Evolutionary conservation across 2,329 filamentous ascomycete genomes (phyloP), one percentile per base, ranked within the genome.

Genomic region (Aspergillus sp.): DNA sequence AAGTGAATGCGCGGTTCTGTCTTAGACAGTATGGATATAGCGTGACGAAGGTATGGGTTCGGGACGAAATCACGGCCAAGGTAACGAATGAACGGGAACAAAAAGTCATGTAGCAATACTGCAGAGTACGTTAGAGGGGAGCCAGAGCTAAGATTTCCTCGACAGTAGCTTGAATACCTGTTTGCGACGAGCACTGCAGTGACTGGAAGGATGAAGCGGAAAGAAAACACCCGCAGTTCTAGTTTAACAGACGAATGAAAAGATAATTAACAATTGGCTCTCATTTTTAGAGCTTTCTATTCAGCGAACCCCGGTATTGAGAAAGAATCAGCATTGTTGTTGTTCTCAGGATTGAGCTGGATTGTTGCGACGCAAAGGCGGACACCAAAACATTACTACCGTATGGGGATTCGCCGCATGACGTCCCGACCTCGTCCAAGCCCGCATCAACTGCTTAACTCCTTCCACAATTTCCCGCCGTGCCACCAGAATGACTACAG

Each of bases 371-470:
- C 52, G 49, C 41, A 55, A 62, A 59, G 58, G 56, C 58, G 51
- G 66, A 65, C 54, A 59, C 58, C 58, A 63, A 63, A 65, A 64
- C 52, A 61, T 31, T 51, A 47, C 24, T 33, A 21, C 21, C 21
- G 21, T 43, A 47, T 55, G 58, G 54, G 27, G 27, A 31, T 50
- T 58, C 55, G 58, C 55, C 59, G 64, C 64, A 69, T 71, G 70
- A 72, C 70, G 70, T 70, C 44, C 64, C 58, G 56, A 54, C 50
- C 46, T 55, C 31, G 50, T 37, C 52, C 45, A 31, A 52, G 59
- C 56, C 51, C 58, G 49, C 53, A 65, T 59, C 61, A 47, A 46
- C 52, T 57, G 57, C 37, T 23, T 35, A 33, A 52, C 46, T n/a
- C 51, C 39, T 43, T 39, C 35, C 46, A n/a, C 44, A 55, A 62